Base-by-base conservation (phyloP, 2,329 filamentous ascomycete genomes). In the Fusarium sulawesiense region DNA sequence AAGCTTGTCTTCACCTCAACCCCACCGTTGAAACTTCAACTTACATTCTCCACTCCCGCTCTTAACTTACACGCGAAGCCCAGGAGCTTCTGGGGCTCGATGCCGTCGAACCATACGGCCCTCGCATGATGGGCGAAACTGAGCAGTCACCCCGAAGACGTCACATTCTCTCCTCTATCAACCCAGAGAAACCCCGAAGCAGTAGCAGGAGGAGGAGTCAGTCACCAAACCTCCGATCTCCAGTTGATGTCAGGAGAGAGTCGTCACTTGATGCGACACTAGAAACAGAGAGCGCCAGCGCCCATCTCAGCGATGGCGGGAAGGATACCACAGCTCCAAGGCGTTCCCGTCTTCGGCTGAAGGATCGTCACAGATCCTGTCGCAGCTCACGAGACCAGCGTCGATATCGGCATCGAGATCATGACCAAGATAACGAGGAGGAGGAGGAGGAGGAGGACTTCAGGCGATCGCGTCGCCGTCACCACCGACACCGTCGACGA, bases 151-250 rank as follows among this genome's bases (percentile, higher is more conserved):
- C 81, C 30, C 79, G 77, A 68, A 76, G 84, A 74, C 82, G 83
- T n/a, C 83, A 83, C 46, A 84, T 86, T 21, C 78, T 86, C 20
- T 83, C 82, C 9, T 86, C 84, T 9, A 83, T 85, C 71, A 85
- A 85, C 65, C 81, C 65, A 1, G 66, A 70, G 16, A 20, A 47
- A 4, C 56, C 56, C 40, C 48, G 42, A 44, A 60, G 51, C 50
- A 56, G 18, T 7, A 32, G 13, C 9, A 37, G 56, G 56, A 51
- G 54, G 37, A 66, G 63, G 60, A 61, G 54, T 42, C 60, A 49
- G 44, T 68, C 59, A n/a, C 65, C 65, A 14, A 53, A 64, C 14
- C 29, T 44, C n/a, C 53, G 23, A 51, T 46, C 64, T 20, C 45
- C 49, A 13, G 50, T 57, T 42, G 62, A 66, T 12, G 40, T 41